These are phyloP conservation scores for Pichia exigua DNA, from an alignment of 805 yeast genomes.

Conservation along the genomic window DNA sequence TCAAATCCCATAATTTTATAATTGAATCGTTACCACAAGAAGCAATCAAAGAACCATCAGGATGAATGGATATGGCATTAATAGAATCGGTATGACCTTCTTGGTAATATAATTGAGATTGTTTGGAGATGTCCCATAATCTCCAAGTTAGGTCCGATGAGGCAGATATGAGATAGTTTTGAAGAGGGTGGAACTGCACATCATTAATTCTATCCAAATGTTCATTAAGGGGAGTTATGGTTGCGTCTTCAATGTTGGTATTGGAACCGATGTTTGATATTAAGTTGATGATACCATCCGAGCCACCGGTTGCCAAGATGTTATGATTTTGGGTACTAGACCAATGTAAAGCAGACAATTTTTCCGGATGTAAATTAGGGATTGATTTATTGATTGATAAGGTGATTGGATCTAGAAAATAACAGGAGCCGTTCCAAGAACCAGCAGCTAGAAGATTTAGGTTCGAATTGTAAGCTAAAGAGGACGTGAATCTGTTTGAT, in stretches of 20 bases:
- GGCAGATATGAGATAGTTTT: constrained; percentile 51
- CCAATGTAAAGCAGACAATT: constrained; percentile 70
- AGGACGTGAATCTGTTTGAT: constrained; percentile 62
- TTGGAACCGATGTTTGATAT: not conserved
- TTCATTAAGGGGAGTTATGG: constrained; percentile 24
- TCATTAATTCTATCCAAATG: constrained; percentile 54
- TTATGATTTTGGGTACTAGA: constrained; percentile 10
- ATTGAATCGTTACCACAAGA: constrained; percentile 75
- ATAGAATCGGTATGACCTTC: constrained; percentile 84
- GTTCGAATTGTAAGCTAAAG: constrained; percentile 38
- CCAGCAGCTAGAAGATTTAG: constrained; percentile 47
- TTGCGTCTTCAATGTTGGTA: not conserved
- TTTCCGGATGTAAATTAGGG: constrained; percentile 43
- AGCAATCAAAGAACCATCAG: constrained; percentile 69
- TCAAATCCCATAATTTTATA: constrained; percentile 75
- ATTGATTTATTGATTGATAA: constrained; percentile 28
- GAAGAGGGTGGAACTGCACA: constrained; percentile 58
- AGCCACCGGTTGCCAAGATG: constrained; percentile 36
- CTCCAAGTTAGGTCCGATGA: constrained; percentile 87
- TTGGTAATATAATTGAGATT: constrained; percentile 51
- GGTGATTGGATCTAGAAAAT: constrained; percentile 34
- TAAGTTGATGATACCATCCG: constrained; percentile 32
- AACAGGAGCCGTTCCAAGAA: constrained; percentile 77
- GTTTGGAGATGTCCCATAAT: constrained; percentile 62
- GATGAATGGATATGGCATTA: constrained; percentile 52